Evolutionary conservation across 208 protist species (phyloP).

Genomic region (Acanthamoeba royreba): DNA sequence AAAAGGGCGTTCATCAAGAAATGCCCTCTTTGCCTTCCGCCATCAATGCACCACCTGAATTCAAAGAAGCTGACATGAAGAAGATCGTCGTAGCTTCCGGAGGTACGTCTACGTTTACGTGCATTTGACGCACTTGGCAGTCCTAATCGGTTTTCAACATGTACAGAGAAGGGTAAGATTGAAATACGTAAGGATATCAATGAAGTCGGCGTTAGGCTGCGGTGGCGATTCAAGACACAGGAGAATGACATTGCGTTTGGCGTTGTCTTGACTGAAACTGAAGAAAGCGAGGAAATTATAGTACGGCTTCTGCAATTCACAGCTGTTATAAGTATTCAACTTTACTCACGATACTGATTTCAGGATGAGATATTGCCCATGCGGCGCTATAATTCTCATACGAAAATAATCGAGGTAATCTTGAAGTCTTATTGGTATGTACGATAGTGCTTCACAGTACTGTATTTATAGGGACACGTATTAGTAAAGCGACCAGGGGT

Average conservation of each 20-base stretch:
- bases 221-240: neutral
- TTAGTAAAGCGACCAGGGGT: neutral
- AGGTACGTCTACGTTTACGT: neutral
- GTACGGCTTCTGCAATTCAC: neutral
- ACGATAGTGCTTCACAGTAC: no score
- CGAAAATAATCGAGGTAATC: neutral
- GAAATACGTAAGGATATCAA: neutral
- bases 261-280: neutral
- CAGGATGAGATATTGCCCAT: conserved; percentile 2
- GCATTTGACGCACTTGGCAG: neutral
- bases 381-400: neutral
- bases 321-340: neutral
- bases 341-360: neutral
- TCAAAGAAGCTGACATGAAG: neutral
- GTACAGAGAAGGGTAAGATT: neutral
- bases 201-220: neutral
- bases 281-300: neutral
- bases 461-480: neutral
- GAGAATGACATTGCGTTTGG: conserved; percentile 39
- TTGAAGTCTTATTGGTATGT: no score
- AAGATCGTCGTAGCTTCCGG: neutral
- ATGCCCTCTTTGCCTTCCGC: neutral
- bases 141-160: neutral
- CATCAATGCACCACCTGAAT: neutral
- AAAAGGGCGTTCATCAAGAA: neutral